Base-by-base conservation (phyloP, 2,329 filamentous ascomycete genomes). In the Fusarium sp. region DNA sequence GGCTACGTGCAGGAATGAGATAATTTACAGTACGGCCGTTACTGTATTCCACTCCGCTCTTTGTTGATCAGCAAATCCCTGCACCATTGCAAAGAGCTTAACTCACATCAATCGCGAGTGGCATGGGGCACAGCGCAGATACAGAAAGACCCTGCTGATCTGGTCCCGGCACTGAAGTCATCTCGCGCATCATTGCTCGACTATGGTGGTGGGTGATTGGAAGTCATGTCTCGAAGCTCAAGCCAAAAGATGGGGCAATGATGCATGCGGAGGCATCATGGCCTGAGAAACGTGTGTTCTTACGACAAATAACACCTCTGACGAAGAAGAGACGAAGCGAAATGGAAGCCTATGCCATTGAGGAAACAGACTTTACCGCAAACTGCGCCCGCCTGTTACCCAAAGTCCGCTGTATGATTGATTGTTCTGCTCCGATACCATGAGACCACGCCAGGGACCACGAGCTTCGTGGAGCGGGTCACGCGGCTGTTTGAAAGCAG, bases 141-240 rank as follows among this genome's bases (percentile, higher is more conserved):
- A 51, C 42, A 69, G 71, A 64, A 77, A 73, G 74, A 76, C 73
- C 67, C 73, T 78, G 76, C 55, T 73, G 76, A 78, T 78, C 76
- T 52, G 48, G 69, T 49, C 37, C 64, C 63, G 63, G 67, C 61
- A 71, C 60, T 75, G 69, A 71, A 70, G 67, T 76, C 69, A 75
- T 72, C 37, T 60, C 60, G 41, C 62, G 52, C 66, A 70, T 73
- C 59, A 57, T 60, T 23, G 27, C 45, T 66, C n/a, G 35, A 18
- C 33, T 60, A 25, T 63, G 61, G 56, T 38, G 57, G 66, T 48
- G 54, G 57, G 54, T 35, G 63, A 63, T 71, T 66, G 67, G 57
- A 58, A 55, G 57, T 39, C 21, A 44, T 46, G 55, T 31, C 59
- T 33, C 51, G 52, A 55, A 63, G 54, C 57, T 64, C 60, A 59